Conservation (phyloP, 257 asterid species). For the Penstemon eatonii region DNA sequence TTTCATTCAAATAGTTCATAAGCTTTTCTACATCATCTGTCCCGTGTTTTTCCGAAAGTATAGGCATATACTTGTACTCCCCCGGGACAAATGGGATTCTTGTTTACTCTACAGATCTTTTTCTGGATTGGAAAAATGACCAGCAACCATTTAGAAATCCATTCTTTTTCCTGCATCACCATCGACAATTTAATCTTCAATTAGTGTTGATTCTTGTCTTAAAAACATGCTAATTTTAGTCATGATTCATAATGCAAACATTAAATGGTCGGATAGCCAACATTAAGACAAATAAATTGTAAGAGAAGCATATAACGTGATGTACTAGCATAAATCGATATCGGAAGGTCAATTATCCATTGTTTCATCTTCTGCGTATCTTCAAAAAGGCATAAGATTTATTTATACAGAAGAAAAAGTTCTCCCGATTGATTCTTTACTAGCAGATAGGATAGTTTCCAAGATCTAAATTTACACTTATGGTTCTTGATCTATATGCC, state of each 20-base stretch:
- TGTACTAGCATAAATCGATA: no score
- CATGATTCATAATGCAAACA: background rate
- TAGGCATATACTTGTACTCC: background rate
- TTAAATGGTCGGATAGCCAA: background rate
- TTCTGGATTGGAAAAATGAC: constrained; percentile 35
- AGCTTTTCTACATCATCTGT: background rate
- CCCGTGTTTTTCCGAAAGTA: constrained; percentile 5
- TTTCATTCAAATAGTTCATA: constrained; percentile 1
- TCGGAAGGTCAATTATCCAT: no score
- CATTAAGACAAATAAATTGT: background rate
- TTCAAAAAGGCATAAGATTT: no score
- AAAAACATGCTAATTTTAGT: background rate
- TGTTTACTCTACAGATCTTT: constrained; percentile 32
- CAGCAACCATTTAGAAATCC: constrained; percentile 40
- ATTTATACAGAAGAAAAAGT: no score
- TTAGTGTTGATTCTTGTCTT: background rate
- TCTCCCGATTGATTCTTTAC: no score
- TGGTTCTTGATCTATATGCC: no score
- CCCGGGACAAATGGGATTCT: background rate
- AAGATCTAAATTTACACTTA: no score
- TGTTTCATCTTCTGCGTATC: no score
- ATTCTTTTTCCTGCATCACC: constrained; percentile 48
- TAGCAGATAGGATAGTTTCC: no score
- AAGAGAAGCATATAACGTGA: background rate
- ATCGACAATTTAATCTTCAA: background rate